Base-by-base conservation (phyloP, 1,284 basidiomycete genomes). In the Leccinum angustisporum region DNA sequence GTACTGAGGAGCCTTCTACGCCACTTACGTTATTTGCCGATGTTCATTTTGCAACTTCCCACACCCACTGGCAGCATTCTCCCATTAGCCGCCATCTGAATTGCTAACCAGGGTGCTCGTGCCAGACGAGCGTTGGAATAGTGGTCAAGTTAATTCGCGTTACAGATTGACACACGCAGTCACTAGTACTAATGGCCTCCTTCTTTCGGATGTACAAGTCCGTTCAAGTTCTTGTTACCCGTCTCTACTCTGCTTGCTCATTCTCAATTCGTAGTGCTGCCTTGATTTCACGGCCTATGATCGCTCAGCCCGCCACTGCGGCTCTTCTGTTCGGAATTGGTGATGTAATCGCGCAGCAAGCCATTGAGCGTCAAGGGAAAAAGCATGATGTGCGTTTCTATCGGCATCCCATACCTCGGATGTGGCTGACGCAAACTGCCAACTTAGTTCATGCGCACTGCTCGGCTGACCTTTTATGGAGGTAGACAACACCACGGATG, bases 261-360 rank as follows among this genome's bases (percentile, higher is more conserved):
- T 59, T 40, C 14, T 31, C 6, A 21, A 33, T 33, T 53, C 52
- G 6, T 72, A 91, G 90, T 70, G 76, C 85, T 0, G 76, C 82
- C 14, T 79, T 91, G 38, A 75, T 88, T 56, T 83, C 85, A 21
- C 79, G 84, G n/a, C 90, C 90, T 0, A 79, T 90, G 78, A 57
- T 84, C 16, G 77, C 85, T 4, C 88, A 90, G 67, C 88, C 85
- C 63, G 75, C 76, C 1, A 90, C 90, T 0, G 87, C 89, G 1
- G 86, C 83, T 1, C 70, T 87, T 51, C 77, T 94, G 16, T 94
- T 92, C 67, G 86, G 88, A 52, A 77, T 85, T 9, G 93, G 92
- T n/a, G 94, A 95, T 71, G 69, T 92, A 1, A 82, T 95, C 40
- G 92, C 93, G 0, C 93, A 95, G 74, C 90, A 95, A 72, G 86